These are phyloP conservation scores for Anastatica hierochuntica DNA, from an alignment of 345 rosid genomes.

Conservation along the genomic window DNA sequence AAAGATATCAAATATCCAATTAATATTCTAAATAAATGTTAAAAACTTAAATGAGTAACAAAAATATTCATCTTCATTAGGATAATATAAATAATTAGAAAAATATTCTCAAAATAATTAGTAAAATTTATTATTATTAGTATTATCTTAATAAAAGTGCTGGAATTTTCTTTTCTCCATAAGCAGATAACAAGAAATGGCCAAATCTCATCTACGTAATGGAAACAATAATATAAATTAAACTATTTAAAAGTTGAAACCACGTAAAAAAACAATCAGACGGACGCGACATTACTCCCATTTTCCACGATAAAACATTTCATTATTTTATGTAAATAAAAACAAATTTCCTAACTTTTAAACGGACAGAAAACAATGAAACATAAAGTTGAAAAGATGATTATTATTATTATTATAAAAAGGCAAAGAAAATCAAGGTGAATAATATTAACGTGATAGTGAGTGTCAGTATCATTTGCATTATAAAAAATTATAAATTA, in stretches of 20 bases:
- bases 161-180: neutral
- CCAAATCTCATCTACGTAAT: slow-evolving; percentile 16
- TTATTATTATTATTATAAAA: slow-evolving; percentile 8
- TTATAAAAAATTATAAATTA: slow-evolving; percentile 3
- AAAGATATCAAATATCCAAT: too few relatives aligned
- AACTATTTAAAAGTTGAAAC: neutral
- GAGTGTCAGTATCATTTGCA: slow-evolving; percentile 44
- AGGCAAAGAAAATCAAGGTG: slow-evolving; percentile 5
- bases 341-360: slow-evolving; percentile 21
- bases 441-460: slow-evolving; percentile 34
- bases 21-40: too few relatives aligned
- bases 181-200: slow-evolving; percentile 24
- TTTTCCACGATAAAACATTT: too few relatives aligned
- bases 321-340: too few relatives aligned
- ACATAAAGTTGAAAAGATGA: slow-evolving; percentile 24
- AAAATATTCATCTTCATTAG: too few relatives aligned
- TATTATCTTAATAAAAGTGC: neutral
- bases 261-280: slow-evolving; percentile 10
- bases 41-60: too few relatives aligned
- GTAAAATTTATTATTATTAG: too few relatives aligned
- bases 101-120: too few relatives aligned
- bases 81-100: too few relatives aligned
- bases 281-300: too few relatives aligned
- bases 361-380: slow-evolving; percentile 25
- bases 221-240: slow-evolving; percentile 1